Percentiles rank a stretch among this genome's conserved stretches.
These are phyloP conservation scores for Kentomonas sorsogonicus DNA, from an alignment of 208 protist species.

Conservation along the genomic window DNA sequence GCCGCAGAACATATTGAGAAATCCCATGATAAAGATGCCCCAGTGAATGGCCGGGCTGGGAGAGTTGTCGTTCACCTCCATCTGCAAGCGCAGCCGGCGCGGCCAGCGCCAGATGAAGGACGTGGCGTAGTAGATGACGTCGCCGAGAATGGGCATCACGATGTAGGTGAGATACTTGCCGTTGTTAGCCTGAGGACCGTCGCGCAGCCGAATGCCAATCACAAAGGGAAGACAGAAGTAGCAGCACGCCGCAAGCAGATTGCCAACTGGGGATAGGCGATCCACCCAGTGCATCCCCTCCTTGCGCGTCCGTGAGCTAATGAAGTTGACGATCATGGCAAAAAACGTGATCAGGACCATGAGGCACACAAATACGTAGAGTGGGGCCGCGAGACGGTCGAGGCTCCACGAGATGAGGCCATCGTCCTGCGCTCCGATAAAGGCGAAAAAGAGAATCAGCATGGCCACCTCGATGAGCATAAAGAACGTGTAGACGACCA, in stretches of 20 bases:
- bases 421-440: constrained; percentile 50
- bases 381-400: constrained; percentile 37
- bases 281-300: constrained; percentile 60
- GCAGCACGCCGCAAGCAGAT: constrained; percentile 50
- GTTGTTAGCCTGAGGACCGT: constrained; percentile 18
- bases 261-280: constrained; percentile 67
- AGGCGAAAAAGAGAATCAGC: constrained; percentile 64
- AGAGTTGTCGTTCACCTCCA: constrained; percentile 60
- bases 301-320: constrained; percentile 29
- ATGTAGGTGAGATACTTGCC: constrained; percentile 57
- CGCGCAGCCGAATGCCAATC: constrained; percentile 25
- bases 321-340: constrained; percentile 52
- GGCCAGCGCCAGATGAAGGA: constrained; percentile 88
- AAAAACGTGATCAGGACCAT: constrained; percentile 39
- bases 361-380: constrained; percentile 47
- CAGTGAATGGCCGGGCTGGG: constrained; percentile 53
- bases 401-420: constrained; percentile 31
- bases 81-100: constrained; percentile 48
- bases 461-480: constrained; percentile 48
- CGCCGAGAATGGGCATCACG: constrained; percentile 58
- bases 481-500: constrained; percentile 54
- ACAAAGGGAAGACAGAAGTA: constrained; percentile 71
- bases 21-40: constrained; percentile 69
- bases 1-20: constrained; percentile 52
- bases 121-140: constrained; percentile 73